A percentile compares a stretch with the other conserved stretches of the same genome.
These are phyloP conservation scores for Xerocomellus amylosporus DNA, from an alignment of 768 basidiomycete genomes.

Conservation along the genomic window DNA sequence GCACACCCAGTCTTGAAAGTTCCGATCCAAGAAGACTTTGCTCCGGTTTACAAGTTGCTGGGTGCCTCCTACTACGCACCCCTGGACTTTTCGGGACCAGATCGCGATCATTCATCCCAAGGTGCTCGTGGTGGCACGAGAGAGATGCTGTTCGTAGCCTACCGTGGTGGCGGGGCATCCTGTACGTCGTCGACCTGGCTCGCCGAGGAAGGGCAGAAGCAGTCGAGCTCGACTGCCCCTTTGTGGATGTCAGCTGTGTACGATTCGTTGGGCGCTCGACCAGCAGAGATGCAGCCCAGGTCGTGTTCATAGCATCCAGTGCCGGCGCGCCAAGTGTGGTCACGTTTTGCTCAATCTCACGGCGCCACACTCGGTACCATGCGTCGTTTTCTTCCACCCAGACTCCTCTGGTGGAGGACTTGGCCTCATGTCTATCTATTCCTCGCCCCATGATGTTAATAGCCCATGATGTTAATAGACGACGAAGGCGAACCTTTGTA, in stretches of 20 bases:
- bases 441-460: neutral
- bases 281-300: neutral
- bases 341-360: neutral
- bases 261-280: neutral
- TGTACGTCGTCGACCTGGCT: slow-evolving; percentile 1
- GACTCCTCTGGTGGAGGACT: neutral
- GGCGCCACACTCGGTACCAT: neutral
- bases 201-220: neutral
- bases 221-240: neutral
- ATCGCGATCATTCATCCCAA: too few species aligned
- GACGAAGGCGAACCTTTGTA: neutral
- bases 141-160: slow-evolving; percentile 1
- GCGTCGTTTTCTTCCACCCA: neutral
- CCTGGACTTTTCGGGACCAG: neutral
- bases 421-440: neutral
- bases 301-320: too few species aligned
- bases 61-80: slow-evolving; percentile 3
- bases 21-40: slow-evolving; percentile 1
- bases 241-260: slow-evolving; percentile 5
- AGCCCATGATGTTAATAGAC: too few species aligned
- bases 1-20: neutral
- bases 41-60: neutral
- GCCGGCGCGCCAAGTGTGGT: neutral
- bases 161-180: slow-evolving; percentile 1
- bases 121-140: neutral